phyloP scores from a whole-genome alignment of 805 yeast genomes.

The Starmerella bacillaris region DNA sequence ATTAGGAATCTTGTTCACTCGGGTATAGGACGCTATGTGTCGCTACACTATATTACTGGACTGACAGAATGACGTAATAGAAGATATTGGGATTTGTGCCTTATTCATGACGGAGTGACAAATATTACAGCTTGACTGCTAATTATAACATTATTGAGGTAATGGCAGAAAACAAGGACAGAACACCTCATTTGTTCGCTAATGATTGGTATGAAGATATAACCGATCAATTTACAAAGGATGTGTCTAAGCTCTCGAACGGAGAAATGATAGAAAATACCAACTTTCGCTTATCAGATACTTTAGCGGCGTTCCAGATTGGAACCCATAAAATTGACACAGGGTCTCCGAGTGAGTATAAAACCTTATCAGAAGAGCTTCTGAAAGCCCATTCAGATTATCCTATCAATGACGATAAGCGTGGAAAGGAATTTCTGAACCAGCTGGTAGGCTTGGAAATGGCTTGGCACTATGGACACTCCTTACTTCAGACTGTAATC shows the following conservation, averaged over 20 bases:
- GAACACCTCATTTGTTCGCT: constrained; percentile 17
- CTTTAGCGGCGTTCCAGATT: constrained; percentile 70
- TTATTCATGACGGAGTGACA: too few relatives aligned
- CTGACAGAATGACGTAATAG: too few relatives aligned
- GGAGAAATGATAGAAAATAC: constrained; percentile 44
- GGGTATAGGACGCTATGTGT: too few relatives aligned
- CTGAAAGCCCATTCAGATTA: constrained; percentile 23
- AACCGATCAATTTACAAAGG: constrained; percentile 15
- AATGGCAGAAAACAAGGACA: too few relatives aligned
- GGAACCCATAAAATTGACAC: constrained; percentile 61
- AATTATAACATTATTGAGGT: too few relatives aligned
- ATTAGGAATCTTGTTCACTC: too few relatives aligned
- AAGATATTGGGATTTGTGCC: too few relatives aligned
- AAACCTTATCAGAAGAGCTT: constrained; percentile 29
- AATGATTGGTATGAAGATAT: constrained; percentile 20
- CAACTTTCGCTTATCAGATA: constrained; percentile 52
- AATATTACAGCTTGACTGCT: too few relatives aligned
- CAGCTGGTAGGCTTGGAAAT: constrained; percentile 36
- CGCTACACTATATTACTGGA: too few relatives aligned
- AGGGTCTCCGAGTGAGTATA: constrained; percentile 33
- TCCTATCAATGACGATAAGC: constrained; percentile 24
- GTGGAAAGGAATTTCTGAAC: constrained; percentile 36
- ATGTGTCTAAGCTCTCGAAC: constrained; percentile 23
- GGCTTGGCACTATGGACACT: constrained; percentile 61
- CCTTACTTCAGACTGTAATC: constrained; percentile 58